phyloP scores from a whole-genome alignment of 176 grass and related monocot species.

The Carex pumila region DNA sequence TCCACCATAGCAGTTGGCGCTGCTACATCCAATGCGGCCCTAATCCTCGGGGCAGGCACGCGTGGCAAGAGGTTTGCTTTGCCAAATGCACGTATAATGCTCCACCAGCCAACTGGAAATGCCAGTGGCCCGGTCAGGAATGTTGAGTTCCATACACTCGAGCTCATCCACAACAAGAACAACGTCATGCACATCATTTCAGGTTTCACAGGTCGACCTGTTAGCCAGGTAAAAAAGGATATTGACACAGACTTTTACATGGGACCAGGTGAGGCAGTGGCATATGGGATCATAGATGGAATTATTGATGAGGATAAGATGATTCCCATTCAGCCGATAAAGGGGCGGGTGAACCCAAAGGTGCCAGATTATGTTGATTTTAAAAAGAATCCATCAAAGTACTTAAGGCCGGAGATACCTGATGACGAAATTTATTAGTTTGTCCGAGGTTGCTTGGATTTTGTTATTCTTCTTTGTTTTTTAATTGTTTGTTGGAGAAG shows the following conservation, averaged over 20 bases:
- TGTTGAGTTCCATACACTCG: constrained; percentile 70
- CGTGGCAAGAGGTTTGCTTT: constrained; percentile 91
- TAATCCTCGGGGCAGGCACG: constrained; percentile 84
- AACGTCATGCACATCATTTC: constrained; percentile 56
- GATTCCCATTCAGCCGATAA: constrained; percentile 54
- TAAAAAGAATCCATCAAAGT: constrained; percentile 52
- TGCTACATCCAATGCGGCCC: constrained; percentile 67
- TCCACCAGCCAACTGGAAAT: constrained; percentile 79
- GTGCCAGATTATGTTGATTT: constrained; percentile 28
- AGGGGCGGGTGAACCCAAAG: constrained; percentile 53
- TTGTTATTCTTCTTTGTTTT: background rate
- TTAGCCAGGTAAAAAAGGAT: constrained; percentile 69
- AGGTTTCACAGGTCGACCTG: constrained; percentile 42
- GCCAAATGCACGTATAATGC: constrained; percentile 94
- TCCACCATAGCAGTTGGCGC: constrained; percentile 77
- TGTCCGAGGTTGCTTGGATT: background rate
- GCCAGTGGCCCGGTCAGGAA: constrained; percentile 63
- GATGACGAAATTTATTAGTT: constrained; percentile 87
- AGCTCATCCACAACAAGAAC: constrained; percentile 77
- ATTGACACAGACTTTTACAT: constrained; percentile 86
- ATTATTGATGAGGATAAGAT: constrained; percentile 67
- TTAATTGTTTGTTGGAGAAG: constrained; percentile 2
- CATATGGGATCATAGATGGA: constrained; percentile 82
- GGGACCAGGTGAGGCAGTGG: constrained; percentile 81
- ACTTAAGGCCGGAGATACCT: constrained; percentile 67